These are phyloP conservation scores for Westerdykella sp. DNA, from an alignment of 2,329 filamentous ascomycete genomes.

Conservation along the genomic window DNA sequence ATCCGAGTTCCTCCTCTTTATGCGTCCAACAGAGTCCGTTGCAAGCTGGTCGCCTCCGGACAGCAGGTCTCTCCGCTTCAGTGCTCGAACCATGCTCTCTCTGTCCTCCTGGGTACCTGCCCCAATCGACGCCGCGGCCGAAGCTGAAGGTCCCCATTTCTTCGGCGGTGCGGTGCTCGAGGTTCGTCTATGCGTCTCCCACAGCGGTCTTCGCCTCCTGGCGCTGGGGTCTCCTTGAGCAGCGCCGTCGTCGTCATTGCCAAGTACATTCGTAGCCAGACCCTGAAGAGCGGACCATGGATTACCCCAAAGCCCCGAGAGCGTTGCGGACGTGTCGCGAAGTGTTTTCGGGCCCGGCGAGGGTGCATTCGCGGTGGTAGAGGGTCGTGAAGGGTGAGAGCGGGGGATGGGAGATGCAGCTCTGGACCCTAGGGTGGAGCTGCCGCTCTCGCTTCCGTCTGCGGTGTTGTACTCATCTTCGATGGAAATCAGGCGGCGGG, in stretches of 20 bases:
- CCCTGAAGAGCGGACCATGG: slow-evolving; percentile 46
- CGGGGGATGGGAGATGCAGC: slow-evolving; percentile 40
- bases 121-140: slow-evolving; percentile 37
- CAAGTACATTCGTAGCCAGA: slow-evolving; percentile 45
- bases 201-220: slow-evolving; percentile 28
- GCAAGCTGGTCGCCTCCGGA: slow-evolving; percentile 37
- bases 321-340: slow-evolving; percentile 19
- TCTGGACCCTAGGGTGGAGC: slow-evolving; percentile 37
- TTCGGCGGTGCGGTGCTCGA: slow-evolving; percentile 38
- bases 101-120: slow-evolving; percentile 43
- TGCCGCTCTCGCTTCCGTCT: slow-evolving; percentile 28
- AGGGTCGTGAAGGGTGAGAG: slow-evolving; percentile 30
- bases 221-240: slow-evolving; percentile 13
- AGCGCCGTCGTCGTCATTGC: slow-evolving; percentile 28
- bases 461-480: slow-evolving; percentile 39
- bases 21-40: slow-evolving; percentile 42
- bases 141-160: slow-evolving; percentile 44
- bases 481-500: slow-evolving; percentile 44
- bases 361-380: slow-evolving; percentile 21
- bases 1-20: slow-evolving; percentile 64
- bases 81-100: slow-evolving; percentile 42
- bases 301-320: slow-evolving; percentile 44
- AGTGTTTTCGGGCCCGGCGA: slow-evolving; percentile 20
- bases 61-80: slow-evolving; percentile 46
- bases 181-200: slow-evolving; percentile 23